Percentiles rank a stretch among this genome's conserved stretches.
phyloP scores from a whole-genome alignment of 257 asterid genomes.

The Petunia secreta region DNA sequence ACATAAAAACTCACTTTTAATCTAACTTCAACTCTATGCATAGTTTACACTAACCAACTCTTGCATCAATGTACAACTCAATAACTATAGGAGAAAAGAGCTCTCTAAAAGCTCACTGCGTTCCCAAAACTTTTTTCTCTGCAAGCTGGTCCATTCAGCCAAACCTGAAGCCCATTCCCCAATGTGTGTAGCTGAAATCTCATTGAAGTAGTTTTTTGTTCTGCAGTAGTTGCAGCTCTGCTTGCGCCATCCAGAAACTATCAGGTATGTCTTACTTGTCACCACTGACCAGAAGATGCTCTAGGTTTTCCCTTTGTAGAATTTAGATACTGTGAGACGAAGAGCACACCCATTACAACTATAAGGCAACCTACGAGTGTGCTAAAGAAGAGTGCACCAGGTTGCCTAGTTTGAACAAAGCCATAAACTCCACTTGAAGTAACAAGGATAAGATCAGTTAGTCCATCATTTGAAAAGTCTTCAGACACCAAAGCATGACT shows the following conservation, averaged over 20 bases:
- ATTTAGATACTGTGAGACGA: conserved; percentile 79
- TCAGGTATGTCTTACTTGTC: conserved; percentile 30
- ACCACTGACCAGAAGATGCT: conserved; percentile 53
- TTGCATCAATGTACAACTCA: conserved; percentile 16
- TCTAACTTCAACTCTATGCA: not conserved
- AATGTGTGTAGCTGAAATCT: not conserved
- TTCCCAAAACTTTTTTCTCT: not conserved
- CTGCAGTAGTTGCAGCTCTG: not conserved
- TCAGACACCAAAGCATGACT: conserved; percentile 75
- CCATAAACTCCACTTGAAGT: conserved; percentile 88
- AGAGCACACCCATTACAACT: conserved; percentile 86
- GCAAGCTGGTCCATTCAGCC: not conserved
- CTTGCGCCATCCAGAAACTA: not conserved
- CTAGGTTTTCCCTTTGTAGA: conserved; percentile 85
- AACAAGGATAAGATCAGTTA: conserved; percentile 78
- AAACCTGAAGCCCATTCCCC: not conserved
- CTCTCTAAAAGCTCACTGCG: conserved; percentile 1
- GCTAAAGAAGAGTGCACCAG: conserved; percentile 97
- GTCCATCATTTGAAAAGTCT: conserved; percentile 89
- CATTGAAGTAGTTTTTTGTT: not conserved
- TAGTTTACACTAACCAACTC: not conserved
- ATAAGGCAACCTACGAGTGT: conserved; percentile 94
- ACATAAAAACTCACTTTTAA: conserved; percentile 7
- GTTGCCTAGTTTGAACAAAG: conserved; percentile 95
- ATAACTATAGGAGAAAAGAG: not conserved